Evolutionary conservation across 257 asterid genomes (phyloP).

Genomic region (Fraxinus americana): DNA sequence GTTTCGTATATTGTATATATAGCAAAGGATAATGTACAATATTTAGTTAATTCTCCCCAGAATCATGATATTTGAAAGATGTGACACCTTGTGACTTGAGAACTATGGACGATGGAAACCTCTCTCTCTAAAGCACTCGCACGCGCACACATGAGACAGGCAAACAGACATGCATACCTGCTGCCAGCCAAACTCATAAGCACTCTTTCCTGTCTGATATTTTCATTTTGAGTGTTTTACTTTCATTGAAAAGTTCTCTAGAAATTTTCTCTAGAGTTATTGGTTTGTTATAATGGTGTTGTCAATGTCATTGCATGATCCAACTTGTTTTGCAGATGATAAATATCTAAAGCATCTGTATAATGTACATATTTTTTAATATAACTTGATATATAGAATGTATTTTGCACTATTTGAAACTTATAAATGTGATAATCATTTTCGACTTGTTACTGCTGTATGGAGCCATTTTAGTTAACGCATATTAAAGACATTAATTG

Average conservation of each 20-base stretch:
- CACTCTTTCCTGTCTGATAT: not conserved
- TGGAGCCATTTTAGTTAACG: not conserved
- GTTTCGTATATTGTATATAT: not conserved
- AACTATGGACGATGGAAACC: not conserved
- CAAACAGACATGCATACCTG: not conserved
- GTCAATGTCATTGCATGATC: not conserved
- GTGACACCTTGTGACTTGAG: not conserved
- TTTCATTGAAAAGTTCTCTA: not conserved
- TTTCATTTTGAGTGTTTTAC: not conserved
- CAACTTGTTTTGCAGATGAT: not conserved
- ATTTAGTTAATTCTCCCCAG: not conserved
- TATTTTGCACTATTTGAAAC: not conserved
- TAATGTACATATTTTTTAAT: not conserved
- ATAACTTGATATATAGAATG: not conserved
- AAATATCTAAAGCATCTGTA: not conserved
- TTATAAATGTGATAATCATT: not conserved
- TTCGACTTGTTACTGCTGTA: not conserved
- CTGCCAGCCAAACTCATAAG: not conserved
- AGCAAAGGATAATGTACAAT: not conserved
- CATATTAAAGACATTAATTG: slow-evolving; percentile 22
- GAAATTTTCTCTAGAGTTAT: not conserved
- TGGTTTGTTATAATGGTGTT: not conserved
- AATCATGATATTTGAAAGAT: not conserved
- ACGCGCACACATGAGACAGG: not conserved
- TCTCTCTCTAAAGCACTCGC: not conserved